Evolutionary conservation across 768 basidiomycete genomes (phyloP), one percentile per base, ranked within the genome.

Genomic region (Phanerodontia chrysosporium): DNA sequence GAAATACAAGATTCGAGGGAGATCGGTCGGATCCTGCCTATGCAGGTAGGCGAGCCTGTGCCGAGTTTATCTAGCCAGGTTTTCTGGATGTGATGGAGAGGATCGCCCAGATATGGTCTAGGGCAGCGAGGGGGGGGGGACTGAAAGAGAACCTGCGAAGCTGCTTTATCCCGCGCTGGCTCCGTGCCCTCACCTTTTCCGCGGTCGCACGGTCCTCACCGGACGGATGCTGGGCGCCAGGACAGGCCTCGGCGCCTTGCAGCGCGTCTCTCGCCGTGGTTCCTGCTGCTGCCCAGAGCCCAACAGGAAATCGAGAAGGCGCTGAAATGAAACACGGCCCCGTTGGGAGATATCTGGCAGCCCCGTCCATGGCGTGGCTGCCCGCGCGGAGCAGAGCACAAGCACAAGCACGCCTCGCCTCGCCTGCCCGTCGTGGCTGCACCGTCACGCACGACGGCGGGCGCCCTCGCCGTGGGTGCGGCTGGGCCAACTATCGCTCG

Each of bases 1-100:
- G 36, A 39, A 53, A 29, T 16, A 29, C 42, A 24, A 45, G 55
- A 56, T 52, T 52, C 35, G 55, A 42, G 46, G 46, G 32, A 44
- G 55, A 56, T 56, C 55, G 55, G 55, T 56, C 55, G 55, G 55
- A 56, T 45, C 55, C 55, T 56, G 55, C 29, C 44, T n/a, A 52
- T 28, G 28, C 12, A 18, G 51, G 46, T 24, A 28, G 46, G 16
- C 30, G 27, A 51, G 49, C 49, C 39, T 53, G 58, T 59, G 58
- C 44, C 51, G 45, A 55, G 54, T 60, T 60, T 60, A 60, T 60
- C 59, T 60, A 9, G 54, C 30, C 18, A 35, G 29, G 18, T 32
- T 49, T 42, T 42, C 39, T 42, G 39, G 57, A 30, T 52, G 57
- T 58, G 58, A 48, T 55, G 29, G 21, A 3, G 52, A 21, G 8